Base-by-base conservation (phyloP, 495 filamentous ascomycete genomes). In the Xylaria palmicola region DNA sequence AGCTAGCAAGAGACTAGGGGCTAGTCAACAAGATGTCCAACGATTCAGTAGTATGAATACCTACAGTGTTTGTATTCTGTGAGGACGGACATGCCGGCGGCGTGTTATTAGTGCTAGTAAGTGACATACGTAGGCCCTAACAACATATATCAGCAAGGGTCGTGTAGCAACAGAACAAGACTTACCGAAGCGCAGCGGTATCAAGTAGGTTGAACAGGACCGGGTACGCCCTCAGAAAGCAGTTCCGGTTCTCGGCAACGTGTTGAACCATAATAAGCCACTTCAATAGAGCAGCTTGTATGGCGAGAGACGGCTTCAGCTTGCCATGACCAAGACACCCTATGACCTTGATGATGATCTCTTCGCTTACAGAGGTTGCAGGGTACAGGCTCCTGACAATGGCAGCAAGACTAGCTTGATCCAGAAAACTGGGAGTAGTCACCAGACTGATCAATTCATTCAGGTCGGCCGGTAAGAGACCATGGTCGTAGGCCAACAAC, bases 51-150 rank as follows among this genome's bases (percentile, higher is more conserved):
- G 4, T 7, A 39, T 40, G 3, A 7, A 27, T 12, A 85, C 90
- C 78, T 80, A 93, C 79, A 97, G 76, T 44, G 85, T 76, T 64
- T 96, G 92, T 32, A 96, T 92, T 55, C 92, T 78, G 65, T 91
- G 93, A 3, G 91, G 90, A 61, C 86, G 85, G 39, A 97, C 92
- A 73, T 96, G 91, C 66, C 89, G 92, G n/a, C 92, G 86, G 45
- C 90, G 79, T 20, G 92, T 96, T 37, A 94, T 83, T 12, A 90
- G 74, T 9, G 91, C 90, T 20, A 97, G 82, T n/a, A 97, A 74
- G 73, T 94, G 89, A 65, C 92, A 96, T 53, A 95, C 59, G 54
- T 83, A 79, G 10, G 84, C 75, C 59, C 85, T 85, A 62, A 34
- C 19, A 4, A 47, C n/a, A 24, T 55, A 19, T 54, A 50, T 43